Evolutionary conservation across 2,329 filamentous ascomycete species (phyloP), one percentile per base, ranked within the genome.

Genomic region (Paraconiothyrium brasiliense): DNA sequence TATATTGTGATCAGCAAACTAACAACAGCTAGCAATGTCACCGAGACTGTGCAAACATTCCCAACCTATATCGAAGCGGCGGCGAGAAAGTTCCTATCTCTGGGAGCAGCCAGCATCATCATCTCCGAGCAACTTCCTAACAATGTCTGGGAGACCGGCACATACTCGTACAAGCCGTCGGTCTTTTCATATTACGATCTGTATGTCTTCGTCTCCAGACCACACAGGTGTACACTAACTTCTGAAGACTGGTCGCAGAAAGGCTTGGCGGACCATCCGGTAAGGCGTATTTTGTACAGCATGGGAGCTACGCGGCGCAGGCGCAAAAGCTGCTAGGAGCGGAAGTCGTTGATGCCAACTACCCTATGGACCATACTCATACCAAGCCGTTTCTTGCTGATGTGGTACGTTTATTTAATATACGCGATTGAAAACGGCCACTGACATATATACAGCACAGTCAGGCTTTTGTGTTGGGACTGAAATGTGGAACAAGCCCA

Each of bases 11-110:
- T 35, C 32, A 35, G 41, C 22, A 49, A 16, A 34, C 35, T 52
- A 14, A 58, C 16, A 16, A 9, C 59, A 47, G 44, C 35, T 32
- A 60, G 83, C 62, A 83, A 82, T 13, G 78, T 78, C 3, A 65
- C 74, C 1, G 85, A 89, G 70, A 84, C 82, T 0, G 86, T 89
- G 5, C 80, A 86, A 50, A 89, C 87, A 0, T 90, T 86, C 72
- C 83, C 84, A 3, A 81, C 82, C 10, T 89, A 89, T 72, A 70
- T 89, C 50, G 82, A 84, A 60, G 82, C 85, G 56, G 87, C 87
- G 0, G 80, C 86, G 4, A 79, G 77, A 34, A 74, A 79, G 32
- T 84, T 87, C 68, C 78, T 81, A 9, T 77, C 74, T n/a, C 84
- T 85, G 67, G 87, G 87, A 0, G 87, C 70, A 5, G 65, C 86